Percentiles rank a stretch among this genome's conserved stretches.
Evolutionary conservation across 495 filamentous ascomycete species (phyloP).

Genomic region (Parathielavia hyrcaniae): DNA sequence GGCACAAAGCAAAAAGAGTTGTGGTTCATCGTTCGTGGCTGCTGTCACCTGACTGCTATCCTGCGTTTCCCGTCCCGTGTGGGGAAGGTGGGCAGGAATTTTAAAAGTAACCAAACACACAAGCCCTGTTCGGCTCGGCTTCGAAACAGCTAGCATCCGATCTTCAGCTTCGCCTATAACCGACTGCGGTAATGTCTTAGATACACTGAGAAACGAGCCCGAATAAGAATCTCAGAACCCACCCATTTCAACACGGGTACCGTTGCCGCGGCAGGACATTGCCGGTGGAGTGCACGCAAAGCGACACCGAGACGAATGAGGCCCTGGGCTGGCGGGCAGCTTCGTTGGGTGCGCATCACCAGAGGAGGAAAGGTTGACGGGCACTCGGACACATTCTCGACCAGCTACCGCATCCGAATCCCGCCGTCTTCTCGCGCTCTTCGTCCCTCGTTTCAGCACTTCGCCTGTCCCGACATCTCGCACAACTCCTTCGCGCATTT

Average conservation of each 20-base stretch:
- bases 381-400: slow-evolving; percentile 12
- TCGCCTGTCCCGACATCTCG: slow-evolving; percentile 13
- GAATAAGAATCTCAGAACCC: background rate
- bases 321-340: slow-evolving; percentile 1
- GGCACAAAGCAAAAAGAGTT: too few species aligned
- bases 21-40: too few species aligned
- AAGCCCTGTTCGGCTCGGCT: background rate
- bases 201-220: background rate
- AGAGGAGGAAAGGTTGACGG: slow-evolving; percentile 10
- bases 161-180: too few species aligned
- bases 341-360: slow-evolving; percentile 14
- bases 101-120: too few species aligned
- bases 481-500: slow-evolving; percentile 5
- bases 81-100: too few species aligned
- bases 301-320: slow-evolving; percentile 10
- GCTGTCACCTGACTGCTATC: background rate
- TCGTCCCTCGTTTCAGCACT: background rate
- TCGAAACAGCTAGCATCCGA: too few species aligned
- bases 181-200: background rate
- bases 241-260: background rate
- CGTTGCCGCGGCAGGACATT: background rate
- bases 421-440: background rate
- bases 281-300: background rate
- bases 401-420: slow-evolving; percentile 2
- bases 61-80: background rate